Evolutionary conservation across 1,284 basidiomycete species (phyloP), one percentile per base, ranked within the genome.

Genomic region (Boletus mariae): DNA sequence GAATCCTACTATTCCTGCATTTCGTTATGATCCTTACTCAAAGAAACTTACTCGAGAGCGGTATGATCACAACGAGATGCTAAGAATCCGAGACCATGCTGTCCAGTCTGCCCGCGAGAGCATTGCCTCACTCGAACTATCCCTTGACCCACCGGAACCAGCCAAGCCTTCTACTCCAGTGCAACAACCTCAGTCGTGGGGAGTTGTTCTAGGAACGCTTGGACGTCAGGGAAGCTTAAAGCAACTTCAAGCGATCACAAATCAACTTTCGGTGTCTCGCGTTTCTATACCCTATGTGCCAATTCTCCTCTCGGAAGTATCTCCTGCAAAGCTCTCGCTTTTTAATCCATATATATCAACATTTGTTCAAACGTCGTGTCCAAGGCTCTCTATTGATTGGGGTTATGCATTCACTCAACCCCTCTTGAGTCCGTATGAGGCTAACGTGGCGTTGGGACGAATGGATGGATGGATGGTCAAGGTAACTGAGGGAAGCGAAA

Each of bases 1-100:
- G 29, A 99, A 99, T 70, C 97, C 97, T 0, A 74, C 80, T n/a
- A 82, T 98, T 23, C 94, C 96, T 11, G 95, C 97, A 0, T 99
- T 98, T 77, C 84, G 97, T 29, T 99, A 98, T 72, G 97, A 99
- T 66, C 97, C 97, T 5, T 99, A 99, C 71, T 94, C 93, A 31
- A 99, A 99, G 71, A 95, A 95, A 65, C 80, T 99, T 53, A 98
- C 96, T 5, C 75, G 93, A 58, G 97, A 99, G 68, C 79, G 85
- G 5, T 99, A 99, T 65, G 83, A 95, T 65, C 94, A 99, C 65
- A 73, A 76, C 15, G 87, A 93, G 74, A 99, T 99, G 97, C 82
- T 85, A 44, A 67, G 70, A 11, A 73, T 86, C 42, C 79, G 93
- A 34, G 79, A 85, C n/a, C 78, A 90, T 32, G 94, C 94, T 0